Base-by-base conservation (phyloP, 306 rosid species). In the Oxytropis ochrocephala region DNA sequence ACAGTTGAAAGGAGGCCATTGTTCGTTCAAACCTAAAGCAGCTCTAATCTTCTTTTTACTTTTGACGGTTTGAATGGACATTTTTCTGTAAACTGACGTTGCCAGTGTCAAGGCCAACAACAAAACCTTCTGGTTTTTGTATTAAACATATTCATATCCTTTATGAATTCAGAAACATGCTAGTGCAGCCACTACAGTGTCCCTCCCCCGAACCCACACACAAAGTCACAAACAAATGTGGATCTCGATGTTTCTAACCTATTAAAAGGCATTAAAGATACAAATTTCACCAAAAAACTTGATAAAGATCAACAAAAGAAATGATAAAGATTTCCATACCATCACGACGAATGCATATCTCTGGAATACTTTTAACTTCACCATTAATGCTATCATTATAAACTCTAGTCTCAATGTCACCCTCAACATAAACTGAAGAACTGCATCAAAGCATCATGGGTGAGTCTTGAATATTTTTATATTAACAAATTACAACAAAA, bases 331-430 rank as follows among this genome's bases (percentile, higher is more conserved):
- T 53, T 70, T 58, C 4, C 60, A 30, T 91, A 94, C 99, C 99
- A 85, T 94, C 92, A 2, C 84, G 88, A 4, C 99, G 96, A 74
- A 94, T 70, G 48, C 97, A 87, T 78, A 94, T 94, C 85, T 94
- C 97, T 24, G 99, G 95, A 69, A 94, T 79, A 81, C 86, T 87
- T 81, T 91, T 94, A 55, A 94, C 92, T 71, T 91, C 91, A 12
- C 99, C 99, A 33, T 74, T 89, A 79, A 94, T 85, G 88, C 84
- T 83, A 70, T 91, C 96, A 66, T 91, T 94, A 84, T 91, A 94
- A 80, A 94, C 81, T 84, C 99, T 91, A 27, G 91, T 89, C 78
- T 94, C 97, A 44, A 94, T 94, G 64, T 94, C 97, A 19, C 99
- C 99, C 84, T 94, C 99, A 67, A 94, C 87, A 72, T 91, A 94